phyloP scores from a whole-genome alignment of 306 rosid species.

The Sindora glabra region DNA sequence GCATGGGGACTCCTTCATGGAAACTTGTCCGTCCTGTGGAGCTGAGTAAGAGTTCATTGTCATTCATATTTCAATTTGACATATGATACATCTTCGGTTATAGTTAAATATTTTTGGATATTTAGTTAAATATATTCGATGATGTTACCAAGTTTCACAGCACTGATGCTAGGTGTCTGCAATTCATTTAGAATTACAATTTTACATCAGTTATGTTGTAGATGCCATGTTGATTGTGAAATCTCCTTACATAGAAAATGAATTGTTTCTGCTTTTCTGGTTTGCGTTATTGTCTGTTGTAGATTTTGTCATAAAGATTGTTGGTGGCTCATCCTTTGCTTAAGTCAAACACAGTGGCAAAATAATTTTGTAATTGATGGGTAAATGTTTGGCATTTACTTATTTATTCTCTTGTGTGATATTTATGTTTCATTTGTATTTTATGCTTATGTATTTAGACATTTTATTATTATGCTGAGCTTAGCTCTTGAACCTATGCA shows the following conservation, averaged over 20 bases:
- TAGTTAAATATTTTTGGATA: background rate
- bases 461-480: no score
- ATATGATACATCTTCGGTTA: background rate
- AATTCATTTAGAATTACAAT: background rate
- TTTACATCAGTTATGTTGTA: background rate
- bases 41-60: conserved; percentile 56
- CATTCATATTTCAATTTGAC: background rate
- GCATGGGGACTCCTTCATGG: conserved; percentile 98
- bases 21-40: conserved; percentile 88
- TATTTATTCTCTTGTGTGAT: no score
- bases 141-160: background rate
- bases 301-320: background rate
- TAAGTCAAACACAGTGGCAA: no score
- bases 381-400: no score
- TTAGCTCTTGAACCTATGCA: no score
- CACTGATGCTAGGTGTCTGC: conserved; percentile 2
- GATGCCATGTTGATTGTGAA: background rate
- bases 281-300: background rate
- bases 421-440: no score
- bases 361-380: no score
- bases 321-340: no score
- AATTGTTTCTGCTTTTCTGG: background rate
- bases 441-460: no score
- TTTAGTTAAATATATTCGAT: conserved; percentile 5
- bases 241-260: background rate